A percentile compares a stretch with the other conserved stretches of the same genome.
Conservation (phyloP, 164 flowering plant genomes). For the Santalum album region DNA sequence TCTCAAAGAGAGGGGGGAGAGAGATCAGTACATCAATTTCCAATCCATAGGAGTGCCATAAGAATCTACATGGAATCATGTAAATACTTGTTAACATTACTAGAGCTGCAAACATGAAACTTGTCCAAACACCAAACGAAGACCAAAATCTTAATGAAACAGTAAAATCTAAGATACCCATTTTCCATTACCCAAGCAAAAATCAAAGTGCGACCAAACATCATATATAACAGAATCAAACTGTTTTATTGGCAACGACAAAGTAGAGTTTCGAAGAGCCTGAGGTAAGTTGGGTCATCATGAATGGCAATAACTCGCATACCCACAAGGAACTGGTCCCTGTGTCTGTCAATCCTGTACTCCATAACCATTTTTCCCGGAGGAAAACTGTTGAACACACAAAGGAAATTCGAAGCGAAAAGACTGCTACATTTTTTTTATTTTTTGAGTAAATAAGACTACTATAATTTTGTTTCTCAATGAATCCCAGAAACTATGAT, state of each 20-base stretch:
- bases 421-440: not conserved
- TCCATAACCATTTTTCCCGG: conserved; percentile 34
- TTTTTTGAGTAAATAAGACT: no score
- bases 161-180: not conserved
- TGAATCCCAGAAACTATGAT: no score
- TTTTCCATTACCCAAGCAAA: no score
- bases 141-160: conserved; percentile 3
- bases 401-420: not conserved
- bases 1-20: not conserved
- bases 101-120: no score
- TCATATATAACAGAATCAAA: conserved; percentile 10
- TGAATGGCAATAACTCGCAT: conserved; percentile 65
- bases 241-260: conserved; percentile 49
- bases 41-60: no score
- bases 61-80: no score
- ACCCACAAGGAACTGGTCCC: conserved; percentile 44
- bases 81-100: no score
- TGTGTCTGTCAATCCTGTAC: conserved; percentile 17
- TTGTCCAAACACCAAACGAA: no score
- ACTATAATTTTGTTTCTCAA: no score
- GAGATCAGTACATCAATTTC: not conserved
- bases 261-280: conserved; percentile 37
- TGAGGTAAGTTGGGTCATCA: conserved; percentile 52
- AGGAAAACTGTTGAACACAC: not conserved
- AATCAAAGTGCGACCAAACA: not conserved